A percentile compares a stretch with the other conserved stretches of the same genome.
Conservation (phyloP, 2,329 filamentous ascomycete species). For the Pseudocercospora cruenta region DNA sequence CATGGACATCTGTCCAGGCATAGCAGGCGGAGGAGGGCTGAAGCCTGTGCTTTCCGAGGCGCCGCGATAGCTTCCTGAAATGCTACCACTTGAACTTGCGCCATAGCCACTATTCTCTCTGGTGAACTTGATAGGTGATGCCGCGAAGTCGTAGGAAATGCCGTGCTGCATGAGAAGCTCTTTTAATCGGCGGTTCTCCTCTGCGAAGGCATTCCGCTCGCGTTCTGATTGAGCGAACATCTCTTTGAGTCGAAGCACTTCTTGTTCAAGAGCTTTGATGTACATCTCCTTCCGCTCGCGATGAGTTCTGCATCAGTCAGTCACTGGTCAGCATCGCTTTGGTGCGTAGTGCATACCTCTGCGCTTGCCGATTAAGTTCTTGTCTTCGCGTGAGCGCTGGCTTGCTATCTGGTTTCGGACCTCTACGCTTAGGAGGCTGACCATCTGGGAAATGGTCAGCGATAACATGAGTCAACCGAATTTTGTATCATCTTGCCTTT, state of each 20-base stretch:
- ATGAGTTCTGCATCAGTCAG: constrained; percentile 70
- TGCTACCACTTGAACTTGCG: constrained; percentile 56
- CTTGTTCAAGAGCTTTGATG: constrained; percentile 89
- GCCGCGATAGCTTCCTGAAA: constrained; percentile 64
- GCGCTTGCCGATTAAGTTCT: constrained; percentile 92
- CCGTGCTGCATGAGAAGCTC: constrained; percentile 63
- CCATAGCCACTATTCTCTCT: constrained; percentile 45
- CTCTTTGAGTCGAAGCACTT: constrained; percentile 86
- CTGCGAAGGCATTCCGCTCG: constrained; percentile 73
- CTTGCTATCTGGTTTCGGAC: constrained; percentile 95
- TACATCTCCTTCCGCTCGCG: constrained; percentile 96
- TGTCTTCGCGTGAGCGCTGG: constrained; percentile 89
- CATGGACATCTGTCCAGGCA: constrained; percentile 19
- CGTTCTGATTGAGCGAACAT: constrained; percentile 73
- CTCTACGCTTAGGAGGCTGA: constrained; percentile 82
- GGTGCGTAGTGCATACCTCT: constrained; percentile 63
- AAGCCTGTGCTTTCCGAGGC: constrained; percentile 51
- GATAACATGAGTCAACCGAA: not conserved
- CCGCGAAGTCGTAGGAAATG: constrained; percentile 57
- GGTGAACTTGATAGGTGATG: constrained; percentile 42
- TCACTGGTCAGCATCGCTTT: not conserved
- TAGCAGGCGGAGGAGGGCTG: constrained; percentile 44
- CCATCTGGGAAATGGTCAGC: constrained; percentile 62
- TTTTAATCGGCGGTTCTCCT: constrained; percentile 79
- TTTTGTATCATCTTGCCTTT: constrained; percentile 59